Percentiles rank a stretch among this genome's conserved stretches.
Evolutionary conservation across 2,329 filamentous ascomycete species (phyloP).

Genomic region (Thielaviopsis punctulata): DNA sequence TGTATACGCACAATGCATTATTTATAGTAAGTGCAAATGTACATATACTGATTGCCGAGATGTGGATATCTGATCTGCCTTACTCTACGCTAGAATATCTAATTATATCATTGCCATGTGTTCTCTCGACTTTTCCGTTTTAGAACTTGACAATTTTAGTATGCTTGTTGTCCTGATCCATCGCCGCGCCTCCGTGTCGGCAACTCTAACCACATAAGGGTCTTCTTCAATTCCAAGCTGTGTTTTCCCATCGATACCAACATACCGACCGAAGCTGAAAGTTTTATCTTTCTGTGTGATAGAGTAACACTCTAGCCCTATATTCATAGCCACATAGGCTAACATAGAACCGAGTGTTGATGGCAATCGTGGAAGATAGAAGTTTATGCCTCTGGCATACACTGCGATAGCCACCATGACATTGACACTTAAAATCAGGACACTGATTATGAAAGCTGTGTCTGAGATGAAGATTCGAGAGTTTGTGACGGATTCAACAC

Average conservation of each 20-base stretch:
- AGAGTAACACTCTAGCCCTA: conserved; percentile 17
- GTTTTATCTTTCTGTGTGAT: background rate
- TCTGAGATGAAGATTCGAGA: conserved; percentile 31
- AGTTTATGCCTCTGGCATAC: conserved; percentile 24
- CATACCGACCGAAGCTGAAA: conserved; percentile 30
- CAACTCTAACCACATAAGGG: conserved; percentile 23
- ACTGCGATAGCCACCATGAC: conserved; percentile 24
- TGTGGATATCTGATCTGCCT: too few species aligned
- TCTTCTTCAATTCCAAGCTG: conserved; percentile 35
- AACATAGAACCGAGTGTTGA: conserved; percentile 31
- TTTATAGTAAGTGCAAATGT: too few species aligned
- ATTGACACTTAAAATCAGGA: conserved; percentile 27
- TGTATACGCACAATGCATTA: too few species aligned
- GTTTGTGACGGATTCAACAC: conserved; percentile 15
- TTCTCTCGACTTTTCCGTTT: background rate
- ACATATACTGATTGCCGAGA: too few species aligned
- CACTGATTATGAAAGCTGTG: conserved; percentile 27
- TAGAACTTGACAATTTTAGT: background rate
- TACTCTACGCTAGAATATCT: too few species aligned
- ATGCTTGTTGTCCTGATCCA: background rate
- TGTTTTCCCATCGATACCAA: conserved; percentile 27
- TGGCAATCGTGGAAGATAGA: conserved; percentile 33
- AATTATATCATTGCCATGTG: background rate
- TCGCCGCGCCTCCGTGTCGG: conserved; percentile 1
- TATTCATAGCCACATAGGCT: conserved; percentile 30